These are phyloP conservation scores for Fennellomyces sp. DNA, from an alignment of 371 early-diverging fungal genomes.

Conservation along the genomic window DNA sequence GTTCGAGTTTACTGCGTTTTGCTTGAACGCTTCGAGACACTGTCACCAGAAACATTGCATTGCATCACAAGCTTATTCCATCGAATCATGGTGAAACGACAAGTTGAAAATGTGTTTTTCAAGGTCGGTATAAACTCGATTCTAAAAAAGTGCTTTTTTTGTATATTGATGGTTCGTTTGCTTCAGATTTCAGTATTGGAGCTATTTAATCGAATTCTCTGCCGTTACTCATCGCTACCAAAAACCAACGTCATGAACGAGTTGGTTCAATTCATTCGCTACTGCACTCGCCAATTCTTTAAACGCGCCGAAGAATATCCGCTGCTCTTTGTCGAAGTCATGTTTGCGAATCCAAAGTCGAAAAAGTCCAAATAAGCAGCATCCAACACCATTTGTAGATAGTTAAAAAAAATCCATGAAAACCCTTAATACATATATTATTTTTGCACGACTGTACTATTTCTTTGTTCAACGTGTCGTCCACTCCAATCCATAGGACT, in stretches of 20 bases:
- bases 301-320: slow-evolving; percentile 58
- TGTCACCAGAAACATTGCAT: slow-evolving; percentile 53
- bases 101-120: slow-evolving; percentile 60
- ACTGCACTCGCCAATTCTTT: slow-evolving; percentile 58
- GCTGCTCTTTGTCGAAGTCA: slow-evolving; percentile 58
- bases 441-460: no score
- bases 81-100: slow-evolving; percentile 67
- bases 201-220: slow-evolving; percentile 64
- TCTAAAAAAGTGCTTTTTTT: no score
- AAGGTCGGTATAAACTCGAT: slow-evolving; percentile 34
- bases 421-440: no score
- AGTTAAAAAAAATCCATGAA: background rate
- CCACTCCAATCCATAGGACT: no score
- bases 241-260: slow-evolving; percentile 39
- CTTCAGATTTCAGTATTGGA: slow-evolving; percentile 59
- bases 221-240: slow-evolving; percentile 23
- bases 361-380: background rate
- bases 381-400: background rate
- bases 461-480: no score
- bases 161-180: no score
- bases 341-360: slow-evolving; percentile 15
- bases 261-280: slow-evolving; percentile 55
- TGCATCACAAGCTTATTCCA: slow-evolving; percentile 67
- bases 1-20: slow-evolving; percentile 58
- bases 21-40: slow-evolving; percentile 46